These are phyloP conservation scores for Tulasnella sp. DNA, from an alignment of 768 basidiomycete species.

Conservation along the genomic window DNA sequence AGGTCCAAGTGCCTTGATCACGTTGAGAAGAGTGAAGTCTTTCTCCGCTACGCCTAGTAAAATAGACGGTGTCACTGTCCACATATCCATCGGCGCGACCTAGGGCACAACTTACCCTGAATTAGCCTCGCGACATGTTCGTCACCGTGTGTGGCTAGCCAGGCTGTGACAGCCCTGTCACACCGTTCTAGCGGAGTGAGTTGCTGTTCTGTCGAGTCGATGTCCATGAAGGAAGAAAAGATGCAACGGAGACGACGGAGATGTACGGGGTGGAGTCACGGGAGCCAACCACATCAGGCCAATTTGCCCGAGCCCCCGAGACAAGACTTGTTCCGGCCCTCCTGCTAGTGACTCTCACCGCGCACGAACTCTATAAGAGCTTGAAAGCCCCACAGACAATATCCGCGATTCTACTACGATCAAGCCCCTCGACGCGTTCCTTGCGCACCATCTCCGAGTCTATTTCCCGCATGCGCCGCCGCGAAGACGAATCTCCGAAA, in stretches of 20 bases:
- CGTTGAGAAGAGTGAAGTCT: constrained; percentile 57
- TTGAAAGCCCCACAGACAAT: background rate
- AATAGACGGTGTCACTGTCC: background rate
- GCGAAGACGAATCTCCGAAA: background rate
- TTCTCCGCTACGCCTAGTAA: constrained; percentile 53
- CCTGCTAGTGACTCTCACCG: background rate
- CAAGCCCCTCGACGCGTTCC: background rate
- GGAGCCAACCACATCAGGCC: background rate
- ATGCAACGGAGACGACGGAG: background rate
- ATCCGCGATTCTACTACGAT: background rate
- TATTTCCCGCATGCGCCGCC: background rate
- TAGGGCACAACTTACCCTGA: constrained; percentile 47
- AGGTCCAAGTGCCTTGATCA: constrained; percentile 84
- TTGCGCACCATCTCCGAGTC: background rate
- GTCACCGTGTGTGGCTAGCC: constrained; percentile 63
- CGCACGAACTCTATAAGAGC: background rate
- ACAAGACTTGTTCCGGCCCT: background rate
- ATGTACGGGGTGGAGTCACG: constrained; percentile 1
- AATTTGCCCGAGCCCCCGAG: background rate
- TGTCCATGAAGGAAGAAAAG: background rate
- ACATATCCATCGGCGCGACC: background rate
- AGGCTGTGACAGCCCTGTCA: constrained; percentile 61
- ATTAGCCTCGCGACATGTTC: constrained; percentile 58
- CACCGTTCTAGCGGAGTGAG: constrained; percentile 42
- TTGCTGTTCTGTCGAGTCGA: constrained; percentile 2